A percentile compares a stretch with the other conserved stretches of the same genome.
Evolutionary conservation across 345 rosid genomes (phyloP).

Genomic region (Theobroma cacao): DNA sequence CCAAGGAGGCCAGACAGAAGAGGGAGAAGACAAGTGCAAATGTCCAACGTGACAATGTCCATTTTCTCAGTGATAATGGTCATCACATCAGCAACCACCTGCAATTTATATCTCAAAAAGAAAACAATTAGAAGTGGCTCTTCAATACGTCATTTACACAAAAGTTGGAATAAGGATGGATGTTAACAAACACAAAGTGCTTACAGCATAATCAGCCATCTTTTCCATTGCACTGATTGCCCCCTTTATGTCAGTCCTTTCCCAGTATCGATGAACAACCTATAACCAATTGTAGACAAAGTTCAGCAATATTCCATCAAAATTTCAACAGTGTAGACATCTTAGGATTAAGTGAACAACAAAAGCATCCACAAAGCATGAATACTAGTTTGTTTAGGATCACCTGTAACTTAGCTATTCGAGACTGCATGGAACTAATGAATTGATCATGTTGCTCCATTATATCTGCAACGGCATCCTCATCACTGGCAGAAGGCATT

Average conservation of each 20-base stretch:
- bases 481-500: constrained; percentile 54
- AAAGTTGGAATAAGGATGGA: constrained; percentile 2
- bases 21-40: constrained; percentile 85
- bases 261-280: constrained; percentile 90
- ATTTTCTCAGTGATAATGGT: constrained; percentile 60
- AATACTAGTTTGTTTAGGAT: constrained; percentile 19
- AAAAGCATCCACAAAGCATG: not conserved
- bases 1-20: constrained; percentile 70
- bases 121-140: not conserved
- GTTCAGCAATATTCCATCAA: constrained; percentile 21
- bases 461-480: constrained; percentile 64
- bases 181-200: constrained; percentile 17
- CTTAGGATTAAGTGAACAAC: not conserved
- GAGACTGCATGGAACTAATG: constrained; percentile 87
- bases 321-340: not conserved
- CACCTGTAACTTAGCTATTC: constrained; percentile 94
- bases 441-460: constrained; percentile 84
- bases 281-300: constrained; percentile 31
- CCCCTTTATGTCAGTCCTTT: constrained; percentile 79
- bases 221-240: constrained; percentile 73
- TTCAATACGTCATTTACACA: not conserved
- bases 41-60: constrained; percentile 73
- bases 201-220: constrained; percentile 93
- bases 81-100: constrained; percentile 89
- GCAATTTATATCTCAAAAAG: constrained; percentile 24